Conservation (phyloP, 441 rosid genomes). For the Corymbia calophylla region DNA sequence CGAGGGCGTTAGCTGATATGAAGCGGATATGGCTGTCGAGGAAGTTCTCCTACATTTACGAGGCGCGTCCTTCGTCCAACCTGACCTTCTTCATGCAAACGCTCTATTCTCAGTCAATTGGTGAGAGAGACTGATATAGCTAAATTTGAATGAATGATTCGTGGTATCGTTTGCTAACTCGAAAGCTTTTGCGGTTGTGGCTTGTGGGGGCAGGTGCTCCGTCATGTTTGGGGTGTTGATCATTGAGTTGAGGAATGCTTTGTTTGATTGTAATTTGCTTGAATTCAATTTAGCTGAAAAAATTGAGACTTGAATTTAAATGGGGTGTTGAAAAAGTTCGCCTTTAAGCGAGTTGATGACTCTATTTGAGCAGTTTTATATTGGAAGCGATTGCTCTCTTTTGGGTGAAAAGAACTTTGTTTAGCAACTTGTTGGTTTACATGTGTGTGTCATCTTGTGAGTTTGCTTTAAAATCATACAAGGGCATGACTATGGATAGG, state of each 20-base stretch:
- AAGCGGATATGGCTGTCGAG: slow-evolving; percentile 62
- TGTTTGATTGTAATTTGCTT: background rate
- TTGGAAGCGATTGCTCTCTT: background rate
- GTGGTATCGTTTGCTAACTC: background rate
- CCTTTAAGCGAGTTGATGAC: background rate
- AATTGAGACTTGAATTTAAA: background rate
- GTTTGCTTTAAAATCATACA: background rate
- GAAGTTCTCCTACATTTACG: slow-evolving; percentile 65
- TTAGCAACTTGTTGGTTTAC: background rate
- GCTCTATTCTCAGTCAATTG: slow-evolving; percentile 55
- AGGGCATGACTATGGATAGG: background rate
- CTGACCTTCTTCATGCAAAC: slow-evolving; percentile 71
- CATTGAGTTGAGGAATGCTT: background rate
- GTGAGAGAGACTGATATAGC: slow-evolving; percentile 15
- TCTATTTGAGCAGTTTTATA: background rate
- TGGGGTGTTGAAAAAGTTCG: background rate
- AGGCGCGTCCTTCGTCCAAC: slow-evolving; percentile 45
- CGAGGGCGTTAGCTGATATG: slow-evolving; percentile 45
- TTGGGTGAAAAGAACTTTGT: background rate
- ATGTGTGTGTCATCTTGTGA: background rate
- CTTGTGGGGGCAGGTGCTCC: background rate
- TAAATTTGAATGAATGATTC: background rate
- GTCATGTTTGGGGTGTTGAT: background rate
- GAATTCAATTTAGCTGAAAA: background rate
- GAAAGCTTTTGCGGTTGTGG: background rate